Evolutionary conservation across 192 early-diverging fungal species (phyloP).

Genomic region (Mortierella alpina): DNA sequence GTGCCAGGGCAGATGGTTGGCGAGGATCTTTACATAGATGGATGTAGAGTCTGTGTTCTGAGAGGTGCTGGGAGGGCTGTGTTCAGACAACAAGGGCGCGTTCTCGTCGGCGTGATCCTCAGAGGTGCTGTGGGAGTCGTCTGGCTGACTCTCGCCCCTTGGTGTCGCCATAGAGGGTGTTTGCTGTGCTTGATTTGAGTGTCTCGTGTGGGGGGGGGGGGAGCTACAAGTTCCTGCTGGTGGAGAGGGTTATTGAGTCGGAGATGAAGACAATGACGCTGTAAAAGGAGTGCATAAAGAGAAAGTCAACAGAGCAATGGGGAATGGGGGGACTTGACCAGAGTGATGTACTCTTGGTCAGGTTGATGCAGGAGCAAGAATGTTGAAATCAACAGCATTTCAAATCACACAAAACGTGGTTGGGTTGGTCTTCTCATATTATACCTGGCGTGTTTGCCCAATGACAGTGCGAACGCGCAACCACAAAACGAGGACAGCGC

Average conservation of each 20-base stretch:
- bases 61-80: background rate
- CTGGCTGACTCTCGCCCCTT: background rate
- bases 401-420: slow-evolving; percentile 2
- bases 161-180: slow-evolving; percentile 2
- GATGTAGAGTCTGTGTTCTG: slow-evolving; percentile 12
- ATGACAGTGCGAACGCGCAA: background rate
- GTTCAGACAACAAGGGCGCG: background rate
- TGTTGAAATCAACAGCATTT: slow-evolving; percentile 2
- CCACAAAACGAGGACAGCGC: background rate
- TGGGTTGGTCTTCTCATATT: background rate
- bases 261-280: background rate
- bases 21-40: slow-evolving; percentile 29
- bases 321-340: background rate
- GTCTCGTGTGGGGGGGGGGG: background rate
- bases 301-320: background rate
- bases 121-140: background rate
- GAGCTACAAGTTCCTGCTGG: too few species aligned
- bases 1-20: slow-evolving; percentile 33
- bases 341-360: background rate
- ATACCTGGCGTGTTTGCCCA: background rate
- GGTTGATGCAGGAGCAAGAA: background rate
- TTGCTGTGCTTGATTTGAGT: background rate
- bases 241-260: too few species aligned
- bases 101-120: slow-evolving; percentile 12
- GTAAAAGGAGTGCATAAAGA: background rate